phyloP scores from a whole-genome alignment of 2,329 filamentous ascomycete species.

The Dothideomycetidae sp. region DNA sequence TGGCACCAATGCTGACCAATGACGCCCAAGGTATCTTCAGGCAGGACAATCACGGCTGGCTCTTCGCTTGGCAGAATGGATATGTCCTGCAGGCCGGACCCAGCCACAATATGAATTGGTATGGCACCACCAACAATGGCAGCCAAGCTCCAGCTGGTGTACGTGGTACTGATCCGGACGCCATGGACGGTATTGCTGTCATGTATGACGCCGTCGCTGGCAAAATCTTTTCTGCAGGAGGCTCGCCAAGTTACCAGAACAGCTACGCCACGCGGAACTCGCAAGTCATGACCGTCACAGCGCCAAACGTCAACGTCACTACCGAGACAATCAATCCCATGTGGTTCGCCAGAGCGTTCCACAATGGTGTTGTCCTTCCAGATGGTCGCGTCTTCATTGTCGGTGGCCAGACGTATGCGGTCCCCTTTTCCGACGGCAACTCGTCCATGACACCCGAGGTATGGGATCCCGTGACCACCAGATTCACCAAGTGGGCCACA shows the following conservation, averaged over 20 bases:
- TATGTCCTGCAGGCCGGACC: constrained; percentile 43
- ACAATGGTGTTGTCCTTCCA: constrained; percentile 16
- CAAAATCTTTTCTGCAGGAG: constrained; percentile 38
- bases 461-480: constrained; percentile 10
- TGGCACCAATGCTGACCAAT: constrained; percentile 38
- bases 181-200: constrained; percentile 42
- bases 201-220: constrained; percentile 22
- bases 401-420: constrained; percentile 17
- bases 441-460: constrained; percentile 12
- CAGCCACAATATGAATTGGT: constrained; percentile 44
- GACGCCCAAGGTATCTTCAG: constrained; percentile 32
- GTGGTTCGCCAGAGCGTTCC: constrained; percentile 18
- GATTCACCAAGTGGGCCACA: constrained; percentile 10
- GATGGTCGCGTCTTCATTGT: constrained; percentile 21
- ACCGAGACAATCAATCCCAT: constrained; percentile 14
- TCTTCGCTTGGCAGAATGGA: constrained; percentile 36
- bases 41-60: constrained; percentile 41
- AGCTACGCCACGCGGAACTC: constrained; percentile 31
- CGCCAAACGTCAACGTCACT: constrained; percentile 5
- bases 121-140: constrained; percentile 32
- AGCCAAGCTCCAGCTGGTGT: constrained; percentile 28
- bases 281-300: constrained; percentile 36
- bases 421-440: constrained; percentile 13
- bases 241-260: constrained; percentile 33
- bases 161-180: constrained; percentile 30